Evolutionary conservation across 495 filamentous ascomycete species (phyloP).

Genomic region (Cairneyella variabilis): DNA sequence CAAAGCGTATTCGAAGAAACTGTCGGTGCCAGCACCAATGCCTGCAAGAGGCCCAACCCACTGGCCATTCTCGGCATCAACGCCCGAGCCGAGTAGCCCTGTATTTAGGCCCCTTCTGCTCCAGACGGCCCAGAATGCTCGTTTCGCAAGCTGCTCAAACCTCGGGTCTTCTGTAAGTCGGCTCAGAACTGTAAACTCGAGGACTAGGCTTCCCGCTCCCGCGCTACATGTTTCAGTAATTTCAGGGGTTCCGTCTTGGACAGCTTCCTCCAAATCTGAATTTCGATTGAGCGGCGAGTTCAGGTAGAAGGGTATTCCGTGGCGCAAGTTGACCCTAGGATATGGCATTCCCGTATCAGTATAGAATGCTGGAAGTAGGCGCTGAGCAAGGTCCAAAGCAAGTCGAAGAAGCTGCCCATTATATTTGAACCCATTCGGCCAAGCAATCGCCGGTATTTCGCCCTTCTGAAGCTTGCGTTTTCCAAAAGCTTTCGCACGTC

Average conservation of each 20-base stretch:
- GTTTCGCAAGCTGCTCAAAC: slow-evolving; percentile 84
- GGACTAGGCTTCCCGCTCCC: slow-evolving; percentile 86
- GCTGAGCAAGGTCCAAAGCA: slow-evolving; percentile 75
- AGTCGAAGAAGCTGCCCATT: slow-evolving; percentile 85
- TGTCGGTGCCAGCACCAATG: slow-evolving; percentile 93
- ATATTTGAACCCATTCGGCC: slow-evolving; percentile 78
- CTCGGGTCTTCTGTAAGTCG: slow-evolving; percentile 80
- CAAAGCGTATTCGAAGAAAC: slow-evolving; percentile 96
- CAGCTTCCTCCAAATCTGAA: slow-evolving; percentile 22
- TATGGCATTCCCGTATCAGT: slow-evolving; percentile 88
- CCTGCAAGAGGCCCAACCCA: slow-evolving; percentile 88
- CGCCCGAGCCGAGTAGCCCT: slow-evolving; percentile 84
- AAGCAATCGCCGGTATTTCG: slow-evolving; percentile 44
- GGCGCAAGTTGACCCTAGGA: slow-evolving; percentile 86
- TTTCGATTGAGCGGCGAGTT: slow-evolving; percentile 68
- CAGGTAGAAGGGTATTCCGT: slow-evolving; percentile 85
- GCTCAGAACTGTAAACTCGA: slow-evolving; percentile 89
- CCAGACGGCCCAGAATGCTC: slow-evolving; percentile 96
- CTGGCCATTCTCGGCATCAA: slow-evolving; percentile 86
- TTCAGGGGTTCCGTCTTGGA: slow-evolving; percentile 24
- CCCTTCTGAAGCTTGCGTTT: slow-evolving; percentile 18
- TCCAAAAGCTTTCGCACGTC: slow-evolving; percentile 14
- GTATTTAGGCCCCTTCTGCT: slow-evolving; percentile 74
- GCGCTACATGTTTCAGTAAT: slow-evolving; percentile 96
- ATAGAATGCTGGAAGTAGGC: slow-evolving; percentile 86